These are phyloP conservation scores for Mallotus repandus DNA, from an alignment of 441 rosid species.

Conservation along the genomic window DNA sequence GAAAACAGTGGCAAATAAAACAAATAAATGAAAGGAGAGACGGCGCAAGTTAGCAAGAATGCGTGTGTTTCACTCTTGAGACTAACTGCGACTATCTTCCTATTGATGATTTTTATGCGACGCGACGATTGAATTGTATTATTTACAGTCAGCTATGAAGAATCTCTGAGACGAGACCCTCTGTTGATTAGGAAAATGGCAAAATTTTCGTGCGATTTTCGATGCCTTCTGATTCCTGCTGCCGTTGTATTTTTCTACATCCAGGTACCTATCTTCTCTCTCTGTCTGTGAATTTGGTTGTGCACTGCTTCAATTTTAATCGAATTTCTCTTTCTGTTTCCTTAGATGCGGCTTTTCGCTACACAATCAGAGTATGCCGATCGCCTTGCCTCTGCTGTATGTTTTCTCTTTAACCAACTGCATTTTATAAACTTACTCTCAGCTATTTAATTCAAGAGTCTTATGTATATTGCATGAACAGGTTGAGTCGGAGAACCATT, in stretches of 20 bases:
- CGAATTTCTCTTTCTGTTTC: not conserved
- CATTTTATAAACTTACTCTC: too few relatives aligned
- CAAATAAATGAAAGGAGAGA: not conserved
- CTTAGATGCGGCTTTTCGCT: slow-evolving; percentile 77
- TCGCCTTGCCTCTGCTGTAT: slow-evolving; percentile 76
- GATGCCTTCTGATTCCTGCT: slow-evolving; percentile 79
- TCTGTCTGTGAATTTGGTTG: not conserved
- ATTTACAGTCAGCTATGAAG: too few relatives aligned
- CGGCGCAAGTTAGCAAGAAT: slow-evolving; percentile 7
- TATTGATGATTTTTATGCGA: too few relatives aligned
- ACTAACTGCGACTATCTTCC: too few relatives aligned
- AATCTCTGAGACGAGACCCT: too few relatives aligned
- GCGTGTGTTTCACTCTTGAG: not conserved
- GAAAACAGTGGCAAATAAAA: too few relatives aligned
- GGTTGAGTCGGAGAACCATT: slow-evolving; percentile 81
- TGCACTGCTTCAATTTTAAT: not conserved
- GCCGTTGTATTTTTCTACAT: slow-evolving; percentile 72
- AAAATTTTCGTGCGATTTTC: slow-evolving; percentile 60
- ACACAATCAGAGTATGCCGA: slow-evolving; percentile 84
- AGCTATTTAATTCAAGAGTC: not conserved
- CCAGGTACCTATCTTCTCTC: slow-evolving; percentile 44
- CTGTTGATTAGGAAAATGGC: not conserved
- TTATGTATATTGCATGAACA: slow-evolving; percentile 19
- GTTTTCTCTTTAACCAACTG: slow-evolving; percentile 10
- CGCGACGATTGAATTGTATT: too few relatives aligned